These are phyloP conservation scores for Calonectria crousiana DNA, from an alignment of 2,329 filamentous ascomycete species.

Conservation along the genomic window DNA sequence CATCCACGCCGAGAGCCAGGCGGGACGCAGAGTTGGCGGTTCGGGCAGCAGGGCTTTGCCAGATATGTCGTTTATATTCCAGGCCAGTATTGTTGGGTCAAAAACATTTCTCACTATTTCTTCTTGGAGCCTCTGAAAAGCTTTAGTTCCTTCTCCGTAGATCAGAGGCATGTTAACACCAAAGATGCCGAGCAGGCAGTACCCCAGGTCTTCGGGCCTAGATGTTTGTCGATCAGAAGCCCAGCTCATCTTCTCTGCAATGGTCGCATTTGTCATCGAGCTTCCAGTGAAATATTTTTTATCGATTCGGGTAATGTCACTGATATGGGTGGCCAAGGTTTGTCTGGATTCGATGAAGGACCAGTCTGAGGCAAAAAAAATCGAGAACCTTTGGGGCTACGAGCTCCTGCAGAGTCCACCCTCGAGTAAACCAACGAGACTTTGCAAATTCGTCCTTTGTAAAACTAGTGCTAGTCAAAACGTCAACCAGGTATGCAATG, in stretches of 20 bases:
- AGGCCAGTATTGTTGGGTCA: background rate
- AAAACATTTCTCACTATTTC: background rate
- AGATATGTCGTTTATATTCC: background rate
- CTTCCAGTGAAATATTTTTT: background rate
- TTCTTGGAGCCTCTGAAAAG: background rate
- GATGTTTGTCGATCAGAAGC: background rate
- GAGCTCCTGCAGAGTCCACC: conserved; percentile 7
- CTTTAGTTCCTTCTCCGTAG: background rate
- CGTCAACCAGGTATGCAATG: background rate
- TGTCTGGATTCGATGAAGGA: background rate
- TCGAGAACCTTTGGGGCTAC: background rate
- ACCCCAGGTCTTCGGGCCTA: background rate
- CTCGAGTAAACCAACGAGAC: conserved; percentile 4
- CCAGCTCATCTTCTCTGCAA: conserved; percentile 11
- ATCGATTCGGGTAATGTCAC: background rate
- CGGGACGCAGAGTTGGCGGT: background rate
- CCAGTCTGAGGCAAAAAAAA: background rate
- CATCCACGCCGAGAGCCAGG: background rate
- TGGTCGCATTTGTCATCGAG: background rate
- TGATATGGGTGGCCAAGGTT: background rate
- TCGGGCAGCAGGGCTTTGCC: background rate
- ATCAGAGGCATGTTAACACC: conserved; percentile 1
- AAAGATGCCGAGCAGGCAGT: conserved; percentile 4
- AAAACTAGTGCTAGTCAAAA: background rate
- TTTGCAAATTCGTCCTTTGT: background rate